Conservation (phyloP, 2,329 filamentous ascomycete species). For the Calonectria pseudoturangicola region DNA sequence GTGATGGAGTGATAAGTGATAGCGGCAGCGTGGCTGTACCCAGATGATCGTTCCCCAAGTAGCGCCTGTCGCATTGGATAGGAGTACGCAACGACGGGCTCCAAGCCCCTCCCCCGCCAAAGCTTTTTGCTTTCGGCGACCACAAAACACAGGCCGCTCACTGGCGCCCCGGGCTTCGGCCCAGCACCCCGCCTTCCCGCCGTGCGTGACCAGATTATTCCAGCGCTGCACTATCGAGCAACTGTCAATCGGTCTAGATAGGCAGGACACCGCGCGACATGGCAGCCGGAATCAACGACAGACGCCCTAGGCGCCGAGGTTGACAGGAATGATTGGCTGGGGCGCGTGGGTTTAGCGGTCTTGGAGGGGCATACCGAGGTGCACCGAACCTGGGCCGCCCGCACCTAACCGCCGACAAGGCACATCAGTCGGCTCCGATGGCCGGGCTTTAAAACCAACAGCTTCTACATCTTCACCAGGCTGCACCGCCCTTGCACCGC, state of each 20-base stretch:
- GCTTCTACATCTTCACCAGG: constrained; percentile 28
- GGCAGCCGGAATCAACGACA: constrained; percentile 13
- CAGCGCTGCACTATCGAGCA: neutral
- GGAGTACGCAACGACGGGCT: neutral
- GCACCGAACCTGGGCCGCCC: constrained; percentile 34
- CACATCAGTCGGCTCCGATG: constrained; percentile 31
- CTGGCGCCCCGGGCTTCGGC: neutral
- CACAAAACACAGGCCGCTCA: constrained; percentile 17
- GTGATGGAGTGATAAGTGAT: too few species aligned
- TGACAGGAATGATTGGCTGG: constrained; percentile 32
- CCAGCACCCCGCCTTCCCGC: neutral
- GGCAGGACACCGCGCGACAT: constrained; percentile 27
- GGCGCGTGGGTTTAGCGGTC: neutral
- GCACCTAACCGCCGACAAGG: constrained; percentile 37
- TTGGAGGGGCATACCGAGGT: constrained; percentile 29
- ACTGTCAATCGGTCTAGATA: constrained; percentile 2
- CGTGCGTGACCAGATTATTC: constrained; percentile 1
- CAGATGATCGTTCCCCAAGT: constrained; percentile 5
- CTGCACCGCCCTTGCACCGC: constrained; percentile 28
- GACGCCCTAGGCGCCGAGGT: constrained; percentile 19
- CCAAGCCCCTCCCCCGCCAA: constrained; percentile 6
- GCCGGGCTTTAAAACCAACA: constrained; percentile 30
- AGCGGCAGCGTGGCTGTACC: constrained; percentile 30
- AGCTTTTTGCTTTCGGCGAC: constrained; percentile 25
- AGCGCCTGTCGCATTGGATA: neutral